Percentiles rank a stretch among this genome's conserved stretches.
phyloP scores from a whole-genome alignment of 257 asterid genomes.

The Buddleja alternifolia region DNA sequence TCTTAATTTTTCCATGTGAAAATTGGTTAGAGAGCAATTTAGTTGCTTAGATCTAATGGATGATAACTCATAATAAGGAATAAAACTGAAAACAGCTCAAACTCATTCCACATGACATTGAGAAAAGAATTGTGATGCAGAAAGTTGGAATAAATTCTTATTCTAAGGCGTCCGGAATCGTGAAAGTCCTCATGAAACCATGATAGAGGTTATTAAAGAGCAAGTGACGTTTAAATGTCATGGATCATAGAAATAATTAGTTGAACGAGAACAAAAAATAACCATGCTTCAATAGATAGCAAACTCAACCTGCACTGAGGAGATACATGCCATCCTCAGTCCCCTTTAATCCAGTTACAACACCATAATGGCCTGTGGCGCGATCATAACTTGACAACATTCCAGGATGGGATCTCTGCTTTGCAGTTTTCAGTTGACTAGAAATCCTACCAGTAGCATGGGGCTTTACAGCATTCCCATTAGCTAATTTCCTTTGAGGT shows the following conservation, averaged over 20 bases:
- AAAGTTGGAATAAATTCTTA: constrained; percentile 9
- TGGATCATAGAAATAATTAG: constrained; percentile 2
- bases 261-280: constrained; percentile 4
- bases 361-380: constrained; percentile 95
- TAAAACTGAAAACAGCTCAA: constrained; percentile 7
- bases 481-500: constrained; percentile 61
- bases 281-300: constrained; percentile 13
- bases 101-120: constrained; percentile 12
- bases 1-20: constrained; percentile 10
- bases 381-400: constrained; percentile 89
- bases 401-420: constrained; percentile 96
- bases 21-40: background rate
- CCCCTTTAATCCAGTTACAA: constrained; percentile 80
- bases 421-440: constrained; percentile 59
- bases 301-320: constrained; percentile 85
- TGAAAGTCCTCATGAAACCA: background rate
- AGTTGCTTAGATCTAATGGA: constrained; percentile 5
- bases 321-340: constrained; percentile 96
- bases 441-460: constrained; percentile 51
- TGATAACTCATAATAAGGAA: background rate
- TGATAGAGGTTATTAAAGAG: constrained; percentile 8
- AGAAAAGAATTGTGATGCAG: background rate
- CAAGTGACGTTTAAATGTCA: constrained; percentile 9
- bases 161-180: background rate
- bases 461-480: constrained; percentile 53